Evolutionary conservation across 495 filamentous ascomycete species (phyloP).

Genomic region (Podospora anserina): DNA sequence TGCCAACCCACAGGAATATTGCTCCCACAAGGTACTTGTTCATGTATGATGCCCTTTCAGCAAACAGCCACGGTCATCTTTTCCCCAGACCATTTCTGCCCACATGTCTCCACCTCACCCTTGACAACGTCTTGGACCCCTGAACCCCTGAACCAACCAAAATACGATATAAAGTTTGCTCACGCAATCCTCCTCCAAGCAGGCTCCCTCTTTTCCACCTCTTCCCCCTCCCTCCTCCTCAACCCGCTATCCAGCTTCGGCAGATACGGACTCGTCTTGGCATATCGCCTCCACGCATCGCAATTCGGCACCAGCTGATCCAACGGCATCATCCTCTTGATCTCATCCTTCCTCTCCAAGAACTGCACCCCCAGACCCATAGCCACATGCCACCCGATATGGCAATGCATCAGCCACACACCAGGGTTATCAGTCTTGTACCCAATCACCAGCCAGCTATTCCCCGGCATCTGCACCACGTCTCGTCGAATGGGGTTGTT

Average conservation of each 20-base stretch:
- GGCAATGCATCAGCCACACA: constrained; percentile 47
- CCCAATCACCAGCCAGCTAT: constrained; percentile 40
- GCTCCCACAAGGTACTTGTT: too few relatives aligned
- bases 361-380: constrained; percentile 47
- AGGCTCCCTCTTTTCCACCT: constrained; percentile 1
- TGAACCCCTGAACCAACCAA: neutral
- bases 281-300: constrained; percentile 42
- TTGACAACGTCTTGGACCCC: neutral
- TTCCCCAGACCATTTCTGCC: neutral
- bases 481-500: constrained; percentile 38
- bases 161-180: neutral
- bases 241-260: constrained; percentile 23
- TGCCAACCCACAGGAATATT: too few relatives aligned
- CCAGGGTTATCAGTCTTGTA: constrained; percentile 50
- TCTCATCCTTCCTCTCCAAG: constrained; percentile 42
- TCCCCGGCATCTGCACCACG: constrained; percentile 41
- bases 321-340: constrained; percentile 36
- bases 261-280: constrained; percentile 27
- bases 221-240: constrained; percentile 12
- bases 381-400: constrained; percentile 52
- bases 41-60: too few relatives aligned
- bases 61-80: too few relatives aligned
- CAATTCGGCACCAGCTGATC: constrained; percentile 38
- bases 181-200: constrained; percentile 9
- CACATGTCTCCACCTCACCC: neutral